phyloP scores from a whole-genome alignment of 306 rosid species.

The Cicer arietinum region DNA sequence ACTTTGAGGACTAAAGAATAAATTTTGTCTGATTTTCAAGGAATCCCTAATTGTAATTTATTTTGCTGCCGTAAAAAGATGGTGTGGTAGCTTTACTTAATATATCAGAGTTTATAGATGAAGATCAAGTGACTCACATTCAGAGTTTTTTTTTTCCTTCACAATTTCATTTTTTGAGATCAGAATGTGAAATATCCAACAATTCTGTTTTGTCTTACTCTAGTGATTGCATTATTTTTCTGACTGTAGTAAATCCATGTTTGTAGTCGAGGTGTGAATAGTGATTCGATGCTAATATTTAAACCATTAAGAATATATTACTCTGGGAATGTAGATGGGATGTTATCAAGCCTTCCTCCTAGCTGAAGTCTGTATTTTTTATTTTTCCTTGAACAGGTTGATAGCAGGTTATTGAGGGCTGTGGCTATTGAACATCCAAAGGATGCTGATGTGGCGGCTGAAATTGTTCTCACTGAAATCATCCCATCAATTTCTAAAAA shows the following conservation, averaged over 20 bases:
- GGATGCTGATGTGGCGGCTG: conserved; percentile 76
- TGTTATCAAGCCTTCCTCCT: background rate
- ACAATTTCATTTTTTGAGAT: background rate
- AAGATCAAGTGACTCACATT: background rate
- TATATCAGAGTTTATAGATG: background rate
- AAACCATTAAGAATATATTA: background rate
- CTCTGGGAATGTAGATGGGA: background rate
- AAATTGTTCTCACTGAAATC: conserved; percentile 64
- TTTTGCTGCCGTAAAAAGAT: background rate
- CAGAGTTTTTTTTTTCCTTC: background rate
- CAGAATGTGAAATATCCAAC: background rate
- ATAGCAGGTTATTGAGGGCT: conserved; percentile 76
- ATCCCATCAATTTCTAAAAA: conserved; percentile 54
- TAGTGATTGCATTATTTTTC: background rate
- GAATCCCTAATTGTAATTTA: background rate
- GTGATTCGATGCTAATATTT: conserved; percentile 3
- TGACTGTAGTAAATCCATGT: background rate
- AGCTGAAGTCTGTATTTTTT: conserved; percentile 9
- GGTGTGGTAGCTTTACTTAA: background rate
- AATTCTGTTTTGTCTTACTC: background rate
- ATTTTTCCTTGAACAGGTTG: conserved; percentile 57
- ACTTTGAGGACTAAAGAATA: background rate
- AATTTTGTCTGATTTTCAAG: background rate
- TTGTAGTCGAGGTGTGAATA: background rate
- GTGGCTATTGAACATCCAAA: conserved; percentile 82